Percentiles rank a stretch among this genome's conserved stretches.
Evolutionary conservation across 2,329 filamentous ascomycete genomes (phyloP).

Genomic region (Cercospora zeae-maydis): DNA sequence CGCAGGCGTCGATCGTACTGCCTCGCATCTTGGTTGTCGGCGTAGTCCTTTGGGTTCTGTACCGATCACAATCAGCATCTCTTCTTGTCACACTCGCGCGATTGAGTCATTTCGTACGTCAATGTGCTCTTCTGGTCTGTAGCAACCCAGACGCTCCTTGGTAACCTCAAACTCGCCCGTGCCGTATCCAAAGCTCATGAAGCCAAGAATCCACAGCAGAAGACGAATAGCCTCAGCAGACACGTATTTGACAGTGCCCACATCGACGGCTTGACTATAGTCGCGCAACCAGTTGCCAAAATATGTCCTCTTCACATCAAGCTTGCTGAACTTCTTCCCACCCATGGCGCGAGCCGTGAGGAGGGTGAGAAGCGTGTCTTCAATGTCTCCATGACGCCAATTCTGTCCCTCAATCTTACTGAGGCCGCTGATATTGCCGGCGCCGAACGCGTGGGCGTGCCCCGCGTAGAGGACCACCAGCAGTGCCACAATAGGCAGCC

Average conservation of each 20-base stretch:
- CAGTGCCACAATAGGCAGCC: constrained; percentile 24
- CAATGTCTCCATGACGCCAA: constrained; percentile 53
- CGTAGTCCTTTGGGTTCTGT: constrained; percentile 70
- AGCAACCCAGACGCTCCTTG: constrained; percentile 71
- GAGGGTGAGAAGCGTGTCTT: constrained; percentile 53
- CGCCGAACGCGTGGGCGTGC: constrained; percentile 41
- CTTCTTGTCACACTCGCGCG: background rate
- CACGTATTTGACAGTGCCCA: constrained; percentile 86
- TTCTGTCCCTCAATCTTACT: constrained; percentile 54
- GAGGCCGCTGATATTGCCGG: constrained; percentile 81
- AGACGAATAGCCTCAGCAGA: constrained; percentile 88
- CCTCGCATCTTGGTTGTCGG: constrained; percentile 80
- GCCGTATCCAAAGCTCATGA: constrained; percentile 81
- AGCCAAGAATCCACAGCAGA: constrained; percentile 81
- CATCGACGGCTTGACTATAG: constrained; percentile 91
- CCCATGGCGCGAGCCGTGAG: constrained; percentile 57
- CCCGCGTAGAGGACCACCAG: constrained; percentile 27
- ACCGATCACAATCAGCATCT: background rate
- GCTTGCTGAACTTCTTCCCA: constrained; percentile 81
- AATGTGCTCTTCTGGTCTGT: constrained; percentile 53
- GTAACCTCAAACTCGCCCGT: constrained; percentile 85
- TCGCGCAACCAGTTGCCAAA: constrained; percentile 95
- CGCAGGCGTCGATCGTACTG: constrained; percentile 78
- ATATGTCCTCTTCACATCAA: constrained; percentile 79
- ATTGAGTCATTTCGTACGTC: background rate